These are phyloP conservation scores for Conidiobolus incongruus DNA, from an alignment of 371 early-diverging fungal species.

Conservation along the genomic window DNA sequence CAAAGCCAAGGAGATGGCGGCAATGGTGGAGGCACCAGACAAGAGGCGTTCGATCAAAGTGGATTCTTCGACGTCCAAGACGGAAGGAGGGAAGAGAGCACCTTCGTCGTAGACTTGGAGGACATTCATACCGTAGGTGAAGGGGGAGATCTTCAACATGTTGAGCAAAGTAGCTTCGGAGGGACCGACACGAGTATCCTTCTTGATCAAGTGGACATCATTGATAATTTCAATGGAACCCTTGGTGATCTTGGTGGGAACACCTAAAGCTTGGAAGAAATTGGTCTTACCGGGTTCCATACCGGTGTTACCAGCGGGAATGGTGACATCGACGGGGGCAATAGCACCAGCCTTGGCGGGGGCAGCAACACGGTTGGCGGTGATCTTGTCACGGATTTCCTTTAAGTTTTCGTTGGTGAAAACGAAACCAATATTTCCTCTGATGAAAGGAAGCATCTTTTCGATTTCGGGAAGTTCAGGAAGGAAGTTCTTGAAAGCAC, in stretches of 20 bases:
- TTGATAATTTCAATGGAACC: constrained; percentile 99
- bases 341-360: constrained; percentile 97
- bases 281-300: constrained; percentile 99
- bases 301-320: constrained; percentile 98
- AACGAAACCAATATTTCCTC: constrained; percentile 97
- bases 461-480: constrained; percentile 71
- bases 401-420: constrained; percentile 97
- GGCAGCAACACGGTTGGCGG: constrained; percentile 88
- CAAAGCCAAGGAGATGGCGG: constrained; percentile 85
- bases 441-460: constrained; percentile 60
- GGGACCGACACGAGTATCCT: constrained; percentile 91
- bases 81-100: constrained; percentile 67
- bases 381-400: constrained; percentile 78
- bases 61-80: constrained; percentile 86
- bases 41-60: constrained; percentile 57
- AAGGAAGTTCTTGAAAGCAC: constrained; percentile 68
- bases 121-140: constrained; percentile 98
- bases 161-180: constrained; percentile 97
- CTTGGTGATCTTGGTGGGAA: constrained; percentile 99
- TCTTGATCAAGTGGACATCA: constrained; percentile 81
- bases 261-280: constrained; percentile 99
- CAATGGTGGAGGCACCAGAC: constrained; percentile 66
- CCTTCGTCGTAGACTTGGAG: constrained; percentile 88
- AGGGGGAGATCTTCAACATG: constrained; percentile 99
- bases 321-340: constrained; percentile 89